These are phyloP conservation scores for Cicer pinnatifidum DNA, from an alignment of 306 rosid genomes.

Conservation along the genomic window DNA sequence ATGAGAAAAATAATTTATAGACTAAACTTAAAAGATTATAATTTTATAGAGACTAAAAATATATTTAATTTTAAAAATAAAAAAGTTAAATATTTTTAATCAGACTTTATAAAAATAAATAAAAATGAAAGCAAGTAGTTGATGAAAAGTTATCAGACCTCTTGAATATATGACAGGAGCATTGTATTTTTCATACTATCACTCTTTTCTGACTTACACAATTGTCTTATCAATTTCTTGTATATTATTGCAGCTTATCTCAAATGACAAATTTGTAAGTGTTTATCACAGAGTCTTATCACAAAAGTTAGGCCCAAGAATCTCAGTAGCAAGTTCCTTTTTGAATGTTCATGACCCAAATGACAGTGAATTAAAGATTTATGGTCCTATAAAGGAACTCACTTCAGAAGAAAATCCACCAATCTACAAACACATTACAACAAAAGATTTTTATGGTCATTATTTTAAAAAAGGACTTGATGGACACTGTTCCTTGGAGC, in stretches of 20 bases:
- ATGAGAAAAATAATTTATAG: no score
- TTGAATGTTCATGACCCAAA: background rate
- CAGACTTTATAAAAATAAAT: no score
- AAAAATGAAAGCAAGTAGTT: no score
- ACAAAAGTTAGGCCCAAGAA: constrained; percentile 45
- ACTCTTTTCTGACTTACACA: no score
- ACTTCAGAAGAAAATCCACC: constrained; percentile 58
- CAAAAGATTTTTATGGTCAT: constrained; percentile 33
- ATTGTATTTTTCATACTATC: no score
- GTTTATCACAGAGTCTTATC: constrained; percentile 39
- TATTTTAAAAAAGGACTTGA: constrained; percentile 42
- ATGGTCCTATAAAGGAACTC: constrained; percentile 67
- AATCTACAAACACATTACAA: constrained; percentile 14
- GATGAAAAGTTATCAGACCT: no score
- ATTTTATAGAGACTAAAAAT: no score
- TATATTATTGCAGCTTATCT: constrained; percentile 45
- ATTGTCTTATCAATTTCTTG: background rate
- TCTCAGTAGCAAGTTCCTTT: constrained; percentile 50
- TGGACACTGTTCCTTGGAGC: constrained; percentile 45
- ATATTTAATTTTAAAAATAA: no score
- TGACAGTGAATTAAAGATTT: constrained; percentile 33
- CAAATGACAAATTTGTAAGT: constrained; percentile 48
- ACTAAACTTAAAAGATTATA: no score
- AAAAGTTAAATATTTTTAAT: no score
- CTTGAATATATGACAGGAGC: no score